phyloP scores from a whole-genome alignment of 108 stramenopile species.

The Nitzschia palea region DNA sequence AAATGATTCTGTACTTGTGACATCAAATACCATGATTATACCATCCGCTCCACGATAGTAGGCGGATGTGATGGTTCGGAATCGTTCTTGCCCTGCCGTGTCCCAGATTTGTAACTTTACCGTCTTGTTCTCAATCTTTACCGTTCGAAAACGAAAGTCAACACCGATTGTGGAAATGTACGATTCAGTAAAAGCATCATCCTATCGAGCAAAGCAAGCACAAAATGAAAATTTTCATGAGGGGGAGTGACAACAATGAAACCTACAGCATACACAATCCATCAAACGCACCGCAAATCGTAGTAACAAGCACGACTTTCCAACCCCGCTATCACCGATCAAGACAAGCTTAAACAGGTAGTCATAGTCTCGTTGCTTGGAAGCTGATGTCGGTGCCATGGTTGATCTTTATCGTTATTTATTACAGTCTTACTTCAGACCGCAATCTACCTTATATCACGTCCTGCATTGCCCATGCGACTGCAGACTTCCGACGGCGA shows the following conservation, averaged over 20 bases:
- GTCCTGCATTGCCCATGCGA: too few relatives aligned
- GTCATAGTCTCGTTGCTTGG: conserved; percentile 84
- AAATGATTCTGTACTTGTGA: conserved; percentile 96
- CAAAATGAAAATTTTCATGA: neutral
- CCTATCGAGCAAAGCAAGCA: conserved; percentile 37
- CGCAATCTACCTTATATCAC: neutral
- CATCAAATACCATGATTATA: conserved; percentile 98
- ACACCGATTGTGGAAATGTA: conserved; percentile 99
- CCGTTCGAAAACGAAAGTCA: conserved; percentile 98
- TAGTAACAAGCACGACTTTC: conserved; percentile 97
- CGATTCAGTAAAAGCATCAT: conserved; percentile 98
- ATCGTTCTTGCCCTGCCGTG: conserved; percentile 98
- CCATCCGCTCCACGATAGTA: conserved; percentile 96
- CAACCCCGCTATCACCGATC: conserved; percentile 98
- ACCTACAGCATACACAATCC: neutral
- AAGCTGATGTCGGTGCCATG: conserved; percentile 48
- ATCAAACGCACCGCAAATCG: conserved; percentile 91
- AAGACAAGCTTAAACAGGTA: conserved; percentile 97
- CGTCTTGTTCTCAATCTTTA: conserved; percentile 96
- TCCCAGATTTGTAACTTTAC: conserved; percentile 99
- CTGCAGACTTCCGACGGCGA: too few relatives aligned
- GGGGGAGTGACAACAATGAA: too few relatives aligned
- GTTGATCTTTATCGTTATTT: neutral
- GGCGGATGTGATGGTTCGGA: conserved; percentile 98
- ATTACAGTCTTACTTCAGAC: neutral